Percentiles rank a stretch among this genome's conserved stretches.
phyloP scores from a whole-genome alignment of 768 basidiomycete genomes.

The Tubosaeta sp. region DNA sequence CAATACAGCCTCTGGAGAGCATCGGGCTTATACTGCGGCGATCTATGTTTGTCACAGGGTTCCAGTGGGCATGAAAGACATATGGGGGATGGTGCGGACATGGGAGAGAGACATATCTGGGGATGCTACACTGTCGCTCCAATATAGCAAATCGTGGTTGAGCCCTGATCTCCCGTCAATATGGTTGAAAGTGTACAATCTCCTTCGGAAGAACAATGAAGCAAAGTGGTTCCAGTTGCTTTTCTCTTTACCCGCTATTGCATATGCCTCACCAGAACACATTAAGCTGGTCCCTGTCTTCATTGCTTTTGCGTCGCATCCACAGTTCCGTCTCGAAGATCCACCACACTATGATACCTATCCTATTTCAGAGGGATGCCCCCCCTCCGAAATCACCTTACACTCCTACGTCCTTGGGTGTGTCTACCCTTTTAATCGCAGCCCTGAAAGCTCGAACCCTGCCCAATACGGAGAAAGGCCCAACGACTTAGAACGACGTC shows the following conservation, averaged over 20 bases:
- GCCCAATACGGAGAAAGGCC: not conserved
- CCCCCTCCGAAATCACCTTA: not conserved
- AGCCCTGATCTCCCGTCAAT: conserved; percentile 7
- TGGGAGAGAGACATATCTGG: not conserved
- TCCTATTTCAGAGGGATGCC: not conserved
- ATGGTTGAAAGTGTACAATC: conserved; percentile 26
- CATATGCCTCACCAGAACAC: conserved; percentile 15
- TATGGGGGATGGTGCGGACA: conserved; percentile 6
- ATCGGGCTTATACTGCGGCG: conserved; percentile 10
- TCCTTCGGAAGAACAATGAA: conserved; percentile 11
- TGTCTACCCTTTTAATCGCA: not conserved
- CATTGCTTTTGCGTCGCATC: conserved; percentile 25
- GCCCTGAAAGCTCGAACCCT: not conserved
- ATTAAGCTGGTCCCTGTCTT: conserved; percentile 22
- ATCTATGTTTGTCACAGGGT: conserved; percentile 1
- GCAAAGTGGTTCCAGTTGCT: conserved; percentile 16
- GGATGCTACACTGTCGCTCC: conserved; percentile 1
- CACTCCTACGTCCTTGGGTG: not conserved
- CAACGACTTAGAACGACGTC: not conserved
- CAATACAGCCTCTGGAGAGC: not conserved
- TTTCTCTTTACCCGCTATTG: conserved; percentile 30
- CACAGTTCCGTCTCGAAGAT: conserved; percentile 5
- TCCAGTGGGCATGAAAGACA: not conserved
- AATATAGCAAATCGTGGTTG: conserved; percentile 26
- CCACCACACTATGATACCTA: conserved; percentile 13